These are phyloP conservation scores for Hyphopichia homilentoma DNA, from an alignment of 805 yeast genomes.

Conservation along the genomic window DNA sequence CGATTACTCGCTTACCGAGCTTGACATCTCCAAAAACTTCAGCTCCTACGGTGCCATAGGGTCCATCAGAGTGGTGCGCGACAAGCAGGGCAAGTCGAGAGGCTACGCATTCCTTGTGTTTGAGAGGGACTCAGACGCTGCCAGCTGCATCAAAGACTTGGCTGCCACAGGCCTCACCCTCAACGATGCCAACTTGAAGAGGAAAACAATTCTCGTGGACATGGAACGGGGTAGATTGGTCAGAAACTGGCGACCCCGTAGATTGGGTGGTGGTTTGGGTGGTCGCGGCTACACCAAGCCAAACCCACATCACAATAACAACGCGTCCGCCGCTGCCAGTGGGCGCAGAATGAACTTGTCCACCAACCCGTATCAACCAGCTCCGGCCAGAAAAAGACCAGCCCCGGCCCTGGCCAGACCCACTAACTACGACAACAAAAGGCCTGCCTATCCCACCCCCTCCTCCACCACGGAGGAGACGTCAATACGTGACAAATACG, in stretches of 20 bases:
- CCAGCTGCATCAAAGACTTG: constrained; percentile 56
- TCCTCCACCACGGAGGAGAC: constrained; percentile 2
- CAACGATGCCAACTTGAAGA: constrained; percentile 32
- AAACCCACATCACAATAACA: constrained; percentile 14
- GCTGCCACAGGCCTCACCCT: constrained; percentile 40
- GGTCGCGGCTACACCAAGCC: constrained; percentile 63
- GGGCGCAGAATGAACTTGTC: constrained; percentile 21
- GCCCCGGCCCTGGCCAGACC: constrained; percentile 2
- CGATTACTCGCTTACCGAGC: constrained; percentile 59
- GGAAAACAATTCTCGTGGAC: constrained; percentile 64
- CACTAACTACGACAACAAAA: constrained; percentile 1
- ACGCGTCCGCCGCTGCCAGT: constrained; percentile 37
- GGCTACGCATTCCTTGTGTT: constrained; percentile 87
- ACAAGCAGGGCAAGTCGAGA: constrained; percentile 47
- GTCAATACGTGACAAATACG: constrained; percentile 18
- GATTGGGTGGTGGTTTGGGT: constrained; percentile 92
- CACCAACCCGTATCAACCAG: constrained; percentile 10
- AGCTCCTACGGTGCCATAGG: constrained; percentile 69
- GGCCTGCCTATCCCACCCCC: constrained; percentile 1
- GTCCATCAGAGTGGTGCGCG: constrained; percentile 36
- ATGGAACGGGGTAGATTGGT: constrained; percentile 65
- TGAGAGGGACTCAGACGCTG: constrained; percentile 56
- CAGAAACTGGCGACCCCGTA: constrained; percentile 65
- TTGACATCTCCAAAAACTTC: constrained; percentile 63
- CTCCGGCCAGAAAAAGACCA: neutral